phyloP scores from a whole-genome alignment of 345 rosid genomes.

The Triadica sebifera region DNA sequence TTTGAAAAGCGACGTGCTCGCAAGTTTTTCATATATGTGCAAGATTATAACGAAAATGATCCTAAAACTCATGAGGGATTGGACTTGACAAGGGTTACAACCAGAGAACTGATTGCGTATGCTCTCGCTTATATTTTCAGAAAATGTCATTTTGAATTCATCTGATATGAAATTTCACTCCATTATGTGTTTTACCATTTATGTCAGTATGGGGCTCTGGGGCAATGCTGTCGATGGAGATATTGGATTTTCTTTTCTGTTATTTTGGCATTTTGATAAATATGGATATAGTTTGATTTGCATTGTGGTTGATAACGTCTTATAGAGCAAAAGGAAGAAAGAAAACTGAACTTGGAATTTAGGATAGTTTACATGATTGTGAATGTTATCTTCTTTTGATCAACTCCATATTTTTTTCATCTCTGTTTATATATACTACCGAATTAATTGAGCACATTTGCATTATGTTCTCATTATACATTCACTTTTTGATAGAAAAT shows the following conservation, averaged over 20 bases:
- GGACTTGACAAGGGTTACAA: slow-evolving; percentile 83
- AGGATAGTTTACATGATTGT: not conserved
- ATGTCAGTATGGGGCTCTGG: not conserved
- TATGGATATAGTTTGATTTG: not conserved
- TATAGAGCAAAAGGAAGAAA: not conserved
- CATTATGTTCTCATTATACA: slow-evolving; percentile 1
- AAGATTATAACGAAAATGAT: slow-evolving; percentile 72
- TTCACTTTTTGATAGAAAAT: slow-evolving; percentile 56
- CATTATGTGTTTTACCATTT: not conserved
- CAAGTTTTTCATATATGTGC: slow-evolving; percentile 86
- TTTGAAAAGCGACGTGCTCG: slow-evolving; percentile 98
- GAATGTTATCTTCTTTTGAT: not conserved
- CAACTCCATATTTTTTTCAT: not conserved
- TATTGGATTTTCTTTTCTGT: not conserved
- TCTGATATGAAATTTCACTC: not conserved
- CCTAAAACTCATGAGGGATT: slow-evolving; percentile 92
- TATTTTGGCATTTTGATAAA: not conserved
- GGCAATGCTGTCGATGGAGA: not conserved
- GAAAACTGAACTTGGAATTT: not conserved
- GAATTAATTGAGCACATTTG: not conserved
- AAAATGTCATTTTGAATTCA: too few relatives aligned
- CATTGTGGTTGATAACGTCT: not conserved
- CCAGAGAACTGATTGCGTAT: slow-evolving; percentile 86
- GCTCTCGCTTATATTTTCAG: slow-evolving; percentile 19
- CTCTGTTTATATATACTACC: slow-evolving; percentile 1